Base-by-base conservation (phyloP, 305 asterid species). In the Ilex paraguariensis region DNA sequence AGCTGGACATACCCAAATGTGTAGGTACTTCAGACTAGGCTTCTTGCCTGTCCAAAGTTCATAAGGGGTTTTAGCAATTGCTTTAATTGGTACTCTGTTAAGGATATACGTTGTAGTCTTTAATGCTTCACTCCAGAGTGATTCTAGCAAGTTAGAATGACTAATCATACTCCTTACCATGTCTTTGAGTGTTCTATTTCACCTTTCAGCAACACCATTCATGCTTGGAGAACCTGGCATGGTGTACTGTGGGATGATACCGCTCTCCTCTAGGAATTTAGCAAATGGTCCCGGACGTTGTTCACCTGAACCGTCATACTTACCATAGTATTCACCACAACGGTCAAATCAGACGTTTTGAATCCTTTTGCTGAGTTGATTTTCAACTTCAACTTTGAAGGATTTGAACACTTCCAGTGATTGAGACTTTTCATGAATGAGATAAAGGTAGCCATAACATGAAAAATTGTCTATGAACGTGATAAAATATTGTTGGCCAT, bases 401-500 rank as follows among this genome's bases (percentile, higher is more conserved):
- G 15, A 7, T 39, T 56, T 56, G 21, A 56, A 31, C 31, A 56
- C 44, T 6, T 13, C 16, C 1, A 31, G 16, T 31, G 16, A 56
- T 31, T 31, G 21, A 31, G 7, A 56, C 4, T 56, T 56, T 21
- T 56, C 33, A 56, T 56, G 14, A 10, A 56, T 31, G 31, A 31
- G 31, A 13, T 31, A 13, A 28, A 56, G 60, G 60, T 31, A 56
- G 44, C 15, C 45, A 56, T 56, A 56, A 56, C 9, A 4, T 31
- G 60, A 56, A 13, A 30, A 56, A 56, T 56, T 12, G 60, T 56
- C 17, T 32, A 13, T 54, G 57, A 54, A 54, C 11, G 57, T 16
- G 11, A 54, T 21, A 21, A 54, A 54, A 54, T 54, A 54, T 7
- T 33, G 30, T 57, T 57, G 46, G 30, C 12, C 31, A 57, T 48